These are phyloP conservation scores for Aspergillus quadricinctus DNA, from an alignment of 2,329 filamentous ascomycete species.

Conservation along the genomic window DNA sequence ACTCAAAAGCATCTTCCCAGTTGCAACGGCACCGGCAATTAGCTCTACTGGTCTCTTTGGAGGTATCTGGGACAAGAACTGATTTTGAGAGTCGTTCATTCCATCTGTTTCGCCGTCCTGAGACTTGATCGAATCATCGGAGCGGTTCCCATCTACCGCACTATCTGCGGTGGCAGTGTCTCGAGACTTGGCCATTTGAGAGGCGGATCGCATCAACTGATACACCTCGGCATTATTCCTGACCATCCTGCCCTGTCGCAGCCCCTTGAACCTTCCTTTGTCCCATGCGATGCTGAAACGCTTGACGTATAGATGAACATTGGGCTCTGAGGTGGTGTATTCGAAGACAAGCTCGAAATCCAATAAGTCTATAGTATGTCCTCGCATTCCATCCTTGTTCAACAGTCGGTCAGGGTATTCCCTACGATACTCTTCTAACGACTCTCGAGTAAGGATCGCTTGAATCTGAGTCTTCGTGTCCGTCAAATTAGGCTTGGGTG, in stretches of 20 bases:
- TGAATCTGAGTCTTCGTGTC: slow-evolving; percentile 33
- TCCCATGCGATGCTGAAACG: slow-evolving; percentile 22
- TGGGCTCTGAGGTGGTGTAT: slow-evolving; percentile 19
- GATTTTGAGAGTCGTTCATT: slow-evolving; percentile 10
- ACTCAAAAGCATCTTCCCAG: slow-evolving; percentile 4
- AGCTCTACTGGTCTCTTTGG: background rate
- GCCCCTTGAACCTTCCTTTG: slow-evolving; percentile 8
- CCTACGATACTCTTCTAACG: slow-evolving; percentile 19
- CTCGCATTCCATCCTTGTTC: slow-evolving; percentile 18
- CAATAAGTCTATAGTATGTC: slow-evolving; percentile 26
- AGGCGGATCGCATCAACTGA: slow-evolving; percentile 12
- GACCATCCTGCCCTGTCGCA: slow-evolving; percentile 15
- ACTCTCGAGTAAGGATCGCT: slow-evolving; percentile 25
- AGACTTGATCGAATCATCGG: slow-evolving; percentile 7
- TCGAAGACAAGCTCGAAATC: slow-evolving; percentile 35
- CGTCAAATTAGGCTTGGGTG: slow-evolving; percentile 25
- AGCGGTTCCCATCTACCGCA: background rate
- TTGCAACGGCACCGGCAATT: background rate
- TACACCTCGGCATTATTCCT: slow-evolving; percentile 15
- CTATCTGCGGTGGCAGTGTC: background rate
- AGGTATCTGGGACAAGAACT: slow-evolving; percentile 20
- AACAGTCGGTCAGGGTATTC: slow-evolving; percentile 14
- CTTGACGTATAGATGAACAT: slow-evolving; percentile 22
- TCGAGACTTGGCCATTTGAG: slow-evolving; percentile 7
- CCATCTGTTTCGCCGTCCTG: slow-evolving; percentile 11